Conservation (phyloP, 495 filamentous ascomycete genomes). For the Trichocladium antarcticum region DNA sequence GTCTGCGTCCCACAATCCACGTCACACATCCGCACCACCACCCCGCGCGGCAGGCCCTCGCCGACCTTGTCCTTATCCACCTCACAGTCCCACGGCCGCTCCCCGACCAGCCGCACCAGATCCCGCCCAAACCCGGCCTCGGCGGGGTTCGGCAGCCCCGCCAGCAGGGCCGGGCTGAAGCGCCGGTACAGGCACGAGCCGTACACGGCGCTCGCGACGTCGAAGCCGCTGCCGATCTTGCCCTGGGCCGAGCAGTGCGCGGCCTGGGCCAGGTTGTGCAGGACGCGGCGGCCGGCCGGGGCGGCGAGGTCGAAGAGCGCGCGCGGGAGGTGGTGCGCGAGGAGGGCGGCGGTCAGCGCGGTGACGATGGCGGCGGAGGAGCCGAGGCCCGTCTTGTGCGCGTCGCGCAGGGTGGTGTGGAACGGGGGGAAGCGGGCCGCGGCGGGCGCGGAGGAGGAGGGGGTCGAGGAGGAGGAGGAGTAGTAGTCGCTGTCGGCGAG, state of each 20-base stretch:
- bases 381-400: slow-evolving; percentile 93
- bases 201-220: slow-evolving; percentile 88
- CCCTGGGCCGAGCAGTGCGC: slow-evolving; percentile 94
- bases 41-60: slow-evolving; percentile 52
- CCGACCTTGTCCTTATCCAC: slow-evolving; percentile 47
- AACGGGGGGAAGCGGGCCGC: slow-evolving; percentile 60
- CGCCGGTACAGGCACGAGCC: slow-evolving; percentile 83
- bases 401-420: slow-evolving; percentile 57
- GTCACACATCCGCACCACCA: slow-evolving; percentile 84
- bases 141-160: slow-evolving; percentile 51
- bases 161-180: slow-evolving; percentile 71
- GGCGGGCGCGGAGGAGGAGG: slow-evolving; percentile 3
- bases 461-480: slow-evolving; percentile 35
- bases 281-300: slow-evolving; percentile 26
- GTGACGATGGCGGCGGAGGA: slow-evolving; percentile 93
- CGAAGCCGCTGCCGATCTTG: slow-evolving; percentile 91
- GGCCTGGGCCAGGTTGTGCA: slow-evolving; percentile 89
- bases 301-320: slow-evolving; percentile 43
- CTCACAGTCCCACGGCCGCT: slow-evolving; percentile 59
- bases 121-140: slow-evolving; percentile 51
- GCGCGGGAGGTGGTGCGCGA: slow-evolving; percentile 64
- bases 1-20: slow-evolving; percentile 92
- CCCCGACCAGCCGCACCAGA: slow-evolving; percentile 55
- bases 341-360: slow-evolving; percentile 69
- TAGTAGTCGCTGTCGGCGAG: slow-evolving; percentile 95